Conservation (phyloP, 306 rosid genomes). For the Prunus mongolica region DNA sequence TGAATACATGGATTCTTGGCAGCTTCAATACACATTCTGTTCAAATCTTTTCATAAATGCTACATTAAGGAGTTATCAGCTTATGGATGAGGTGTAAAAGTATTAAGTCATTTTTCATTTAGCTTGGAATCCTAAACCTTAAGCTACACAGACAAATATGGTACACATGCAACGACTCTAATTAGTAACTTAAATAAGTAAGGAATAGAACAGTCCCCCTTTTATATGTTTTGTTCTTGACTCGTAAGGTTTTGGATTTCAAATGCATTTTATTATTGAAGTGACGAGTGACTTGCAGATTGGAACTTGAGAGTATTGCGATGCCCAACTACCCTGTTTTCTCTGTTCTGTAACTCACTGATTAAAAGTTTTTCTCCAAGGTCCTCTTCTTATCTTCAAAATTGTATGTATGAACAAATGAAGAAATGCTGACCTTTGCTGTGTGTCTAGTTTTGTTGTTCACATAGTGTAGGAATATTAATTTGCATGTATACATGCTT, state of each 20-base stretch:
- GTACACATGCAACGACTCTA: not conserved
- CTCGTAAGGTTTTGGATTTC: not conserved
- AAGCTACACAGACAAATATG: not conserved
- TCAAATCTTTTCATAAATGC: not conserved
- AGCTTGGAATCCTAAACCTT: not conserved
- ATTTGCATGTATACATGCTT: not conserved
- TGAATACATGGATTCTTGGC: not conserved
- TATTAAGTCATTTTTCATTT: not conserved
- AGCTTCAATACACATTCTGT: not conserved
- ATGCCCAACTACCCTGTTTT: not conserved
- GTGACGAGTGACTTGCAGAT: not conserved
- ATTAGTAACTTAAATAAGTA: not conserved
- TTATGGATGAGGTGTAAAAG: not conserved
- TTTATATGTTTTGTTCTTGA: not conserved
- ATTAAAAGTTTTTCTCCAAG: not conserved
- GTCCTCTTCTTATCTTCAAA: not conserved
- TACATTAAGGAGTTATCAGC: not conserved
- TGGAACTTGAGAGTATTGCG: not conserved
- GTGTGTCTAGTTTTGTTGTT: not conserved
- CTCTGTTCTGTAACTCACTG: not conserved
- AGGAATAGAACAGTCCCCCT: not conserved
- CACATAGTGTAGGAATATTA: not conserved
- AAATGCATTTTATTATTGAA: not conserved
- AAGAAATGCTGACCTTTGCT: not conserved
- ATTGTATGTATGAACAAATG: not conserved